Evolutionary conservation across 129 eudicot species (phyloP), one percentile per base, ranked within the genome.

Genomic region (Mikania micrantha): DNA sequence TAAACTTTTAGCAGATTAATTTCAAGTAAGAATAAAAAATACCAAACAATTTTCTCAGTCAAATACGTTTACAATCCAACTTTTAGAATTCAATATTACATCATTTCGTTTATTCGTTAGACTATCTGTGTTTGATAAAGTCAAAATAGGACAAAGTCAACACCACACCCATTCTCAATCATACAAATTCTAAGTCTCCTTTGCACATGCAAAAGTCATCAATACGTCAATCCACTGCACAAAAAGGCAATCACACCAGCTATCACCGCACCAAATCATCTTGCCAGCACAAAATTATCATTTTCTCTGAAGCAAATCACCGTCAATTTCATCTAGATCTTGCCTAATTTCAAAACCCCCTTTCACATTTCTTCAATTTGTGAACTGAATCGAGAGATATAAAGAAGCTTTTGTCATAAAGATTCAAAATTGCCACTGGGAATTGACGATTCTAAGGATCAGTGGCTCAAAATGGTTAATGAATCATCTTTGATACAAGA

Each of bases 211-310:
- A 75, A 70, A 70, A 70, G 57, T 27, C 75, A 25, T 40, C 12
- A 41, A 70, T 11, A 17, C 75, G 64, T 57, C 75, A 70, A 70
- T 58, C 57, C 29, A 29, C 57, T 39, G 41, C 75, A 57, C 57
- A 70, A 39, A 70, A 70, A 31, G 57, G 66, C 57, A 70, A 38
- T n/a, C 34, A 24, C 38, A 39, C 68, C 79, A 75, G 68, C 74
- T 67, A 75, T 75, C 79, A 59, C 76, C 69, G 27, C 76, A 72
- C 68, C 49, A 67, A 75, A 67, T 67, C 74, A 75, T 75, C 36
- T 62, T 72, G 74, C 79, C 79, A 75, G 60, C 79, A 56, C 15
- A 50, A 44, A 41, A 13, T 49, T 34, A 75, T 45, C 40, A 59
- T 68, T 39, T 34, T 76, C 47, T 68, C 80, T 47, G 24, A 27